Conservation (phyloP, 441 rosid genomes). For the Sinapis alba region DNA sequence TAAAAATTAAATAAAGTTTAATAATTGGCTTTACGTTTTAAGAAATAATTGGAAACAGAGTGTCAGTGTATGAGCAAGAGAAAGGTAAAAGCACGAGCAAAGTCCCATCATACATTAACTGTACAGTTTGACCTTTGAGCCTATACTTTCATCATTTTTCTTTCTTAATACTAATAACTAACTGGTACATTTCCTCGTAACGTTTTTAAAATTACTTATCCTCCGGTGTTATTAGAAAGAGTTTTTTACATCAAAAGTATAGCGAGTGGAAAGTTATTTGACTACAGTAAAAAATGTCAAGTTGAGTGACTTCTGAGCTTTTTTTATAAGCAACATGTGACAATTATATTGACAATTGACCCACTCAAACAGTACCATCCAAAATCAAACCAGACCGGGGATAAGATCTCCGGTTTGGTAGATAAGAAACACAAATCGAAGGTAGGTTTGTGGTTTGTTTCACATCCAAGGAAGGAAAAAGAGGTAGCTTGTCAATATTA, state of each 20-base stretch:
- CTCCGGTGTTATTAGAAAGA: background rate
- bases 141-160: background rate
- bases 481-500: slow-evolving; percentile 26
- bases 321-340: slow-evolving; percentile 11
- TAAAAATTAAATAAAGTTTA: background rate
- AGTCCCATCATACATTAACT: slow-evolving; percentile 33
- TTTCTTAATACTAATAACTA: too few species aligned
- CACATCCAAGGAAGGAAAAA: slow-evolving; percentile 3
- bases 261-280: background rate
- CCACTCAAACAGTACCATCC: slow-evolving; percentile 5
- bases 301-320: background rate
- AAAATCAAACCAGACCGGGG: slow-evolving; percentile 7
- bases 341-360: background rate
- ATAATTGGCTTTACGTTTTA: background rate
- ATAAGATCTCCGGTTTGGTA: slow-evolving; percentile 17
- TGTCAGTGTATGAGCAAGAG: slow-evolving; percentile 33
- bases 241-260: background rate
- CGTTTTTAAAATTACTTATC: background rate
- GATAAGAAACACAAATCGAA: slow-evolving; percentile 35
- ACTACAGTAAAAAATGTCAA: background rate
- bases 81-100: slow-evolving; percentile 26
- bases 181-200: slow-evolving; percentile 16
- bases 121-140: slow-evolving; percentile 29
- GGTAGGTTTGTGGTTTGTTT: slow-evolving; percentile 28
- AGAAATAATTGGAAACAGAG: slow-evolving; percentile 31